Evolutionary conservation across 1,284 basidiomycete genomes (phyloP).

Genomic region (Malassezia vespertilionis): DNA sequence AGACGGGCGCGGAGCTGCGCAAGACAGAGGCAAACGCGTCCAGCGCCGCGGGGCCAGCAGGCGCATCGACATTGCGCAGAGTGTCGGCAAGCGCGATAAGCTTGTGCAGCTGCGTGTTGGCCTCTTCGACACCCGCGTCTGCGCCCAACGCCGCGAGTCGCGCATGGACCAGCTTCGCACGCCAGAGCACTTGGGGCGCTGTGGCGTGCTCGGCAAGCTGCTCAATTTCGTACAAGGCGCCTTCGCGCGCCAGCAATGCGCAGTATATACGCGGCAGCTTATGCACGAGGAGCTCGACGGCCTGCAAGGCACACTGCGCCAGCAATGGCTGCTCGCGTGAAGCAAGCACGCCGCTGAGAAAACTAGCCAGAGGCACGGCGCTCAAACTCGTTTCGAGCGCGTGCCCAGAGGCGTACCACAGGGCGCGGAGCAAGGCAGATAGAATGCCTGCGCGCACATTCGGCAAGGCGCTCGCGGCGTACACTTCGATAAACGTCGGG

Average conservation of each 20-base stretch:
- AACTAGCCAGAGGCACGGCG: slow-evolving; percentile 41
- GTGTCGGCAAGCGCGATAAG: slow-evolving; percentile 50
- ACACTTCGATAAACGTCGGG: slow-evolving; percentile 40
- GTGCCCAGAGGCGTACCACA: slow-evolving; percentile 36
- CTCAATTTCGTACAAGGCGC: slow-evolving; percentile 43
- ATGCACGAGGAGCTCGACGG: slow-evolving; percentile 40
- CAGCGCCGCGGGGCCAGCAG: slow-evolving; percentile 51
- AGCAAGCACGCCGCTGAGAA: slow-evolving; percentile 38
- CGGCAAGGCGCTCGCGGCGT: slow-evolving; percentile 37
- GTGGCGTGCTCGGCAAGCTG: slow-evolving; percentile 30
- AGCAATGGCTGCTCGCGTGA: slow-evolving; percentile 29
- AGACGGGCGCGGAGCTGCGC: slow-evolving; percentile 63
- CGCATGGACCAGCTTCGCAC: slow-evolving; percentile 34
- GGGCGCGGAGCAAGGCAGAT: slow-evolving; percentile 36
- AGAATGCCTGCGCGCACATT: slow-evolving; percentile 34
- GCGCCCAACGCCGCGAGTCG: slow-evolving; percentile 25
- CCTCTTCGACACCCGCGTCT: not conserved
- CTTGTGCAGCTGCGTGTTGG: not conserved
- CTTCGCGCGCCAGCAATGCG: slow-evolving; percentile 34
- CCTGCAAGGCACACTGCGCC: slow-evolving; percentile 37
- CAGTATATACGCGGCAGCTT: slow-evolving; percentile 37
- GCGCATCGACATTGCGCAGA: slow-evolving; percentile 22
- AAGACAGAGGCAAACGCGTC: slow-evolving; percentile 68
- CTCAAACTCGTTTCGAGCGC: slow-evolving; percentile 28
- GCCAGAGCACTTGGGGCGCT: slow-evolving; percentile 15